Evolutionary conservation across 805 yeast genomes (phyloP), one percentile per base, ranked within the genome.

Genomic region (Starmera quercuum): DNA sequence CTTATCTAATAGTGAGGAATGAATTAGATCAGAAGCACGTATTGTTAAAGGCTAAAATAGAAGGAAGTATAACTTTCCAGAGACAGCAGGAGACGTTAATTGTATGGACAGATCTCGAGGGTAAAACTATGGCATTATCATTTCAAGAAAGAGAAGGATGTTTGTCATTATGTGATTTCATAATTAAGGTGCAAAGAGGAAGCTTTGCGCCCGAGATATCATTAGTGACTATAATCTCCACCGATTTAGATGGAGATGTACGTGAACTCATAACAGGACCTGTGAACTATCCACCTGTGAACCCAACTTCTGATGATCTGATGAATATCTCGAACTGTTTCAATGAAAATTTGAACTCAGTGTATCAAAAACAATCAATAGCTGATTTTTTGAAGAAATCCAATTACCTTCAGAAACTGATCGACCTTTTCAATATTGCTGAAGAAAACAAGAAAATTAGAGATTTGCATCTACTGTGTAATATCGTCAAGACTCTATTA

Each of bases 81-180:
- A 72, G 95, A 49, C 97, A 92, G 51, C 95, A 87, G 51, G 97
- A 87, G 38, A 87, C 97, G 0, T 63, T 90, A 31, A 85, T 90
- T 8, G 95, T 90, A 15, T 90, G 97, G 97, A 83, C 94, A 8
- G 95, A 85, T 49, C 48, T 60, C 3, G 67, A 71, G 14, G 76
- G 80, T 7, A 70, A 68, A 34, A 95, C 86, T 55, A 75, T 85
- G 42, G 97, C 97, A 2, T 64, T 90, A 17, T 82, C 94, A 30
- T 90, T 90, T 56, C 96, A 90, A 56, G 97, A 87, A 48, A 77
- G 84, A 23, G 82, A 80, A 30, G 97, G 97, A 0, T 90, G 98
- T 56, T 73, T 83, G 10, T 73, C 77, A 6, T 50, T 88, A 29
- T 86, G 95, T 53, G 90, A 84, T 32, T 88, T 86, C 51, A 68